These are phyloP conservation scores for Helicostylum pulchrum DNA, from an alignment of 192 early-diverging fungal genomes.

Conservation along the genomic window DNA sequence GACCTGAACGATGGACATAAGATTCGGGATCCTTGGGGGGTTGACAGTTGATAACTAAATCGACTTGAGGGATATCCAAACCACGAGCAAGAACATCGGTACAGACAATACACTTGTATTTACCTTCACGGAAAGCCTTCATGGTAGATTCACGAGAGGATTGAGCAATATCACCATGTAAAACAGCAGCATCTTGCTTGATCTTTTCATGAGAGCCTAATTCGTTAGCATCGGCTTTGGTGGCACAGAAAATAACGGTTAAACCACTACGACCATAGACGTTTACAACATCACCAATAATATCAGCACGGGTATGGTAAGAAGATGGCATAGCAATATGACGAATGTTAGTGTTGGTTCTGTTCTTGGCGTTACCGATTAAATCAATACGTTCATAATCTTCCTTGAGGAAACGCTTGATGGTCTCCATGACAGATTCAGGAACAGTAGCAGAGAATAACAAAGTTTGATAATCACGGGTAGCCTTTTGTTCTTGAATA, in stretches of 20 bases:
- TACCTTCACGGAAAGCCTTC: constrained; percentile 83
- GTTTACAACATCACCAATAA: constrained; percentile 91
- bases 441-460: constrained; percentile 86
- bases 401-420: constrained; percentile 53
- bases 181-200: constrained; percentile 69
- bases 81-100: constrained; percentile 96
- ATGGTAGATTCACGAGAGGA: constrained; percentile 75
- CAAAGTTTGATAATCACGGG: constrained; percentile 63
- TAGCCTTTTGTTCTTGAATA: constrained; percentile 74
- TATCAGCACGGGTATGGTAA: constrained; percentile 86
- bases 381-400: constrained; percentile 75
- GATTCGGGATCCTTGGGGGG: constrained; percentile 91
- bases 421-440: constrained; percentile 71
- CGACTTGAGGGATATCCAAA: constrained; percentile 94
- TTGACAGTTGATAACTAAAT: constrained; percentile 95
- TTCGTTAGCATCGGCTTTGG: constrained; percentile 87
- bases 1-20: constrained; percentile 93
- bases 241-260: constrained; percentile 94
- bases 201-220: constrained; percentile 76
- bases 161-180: constrained; percentile 86
- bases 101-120: constrained; percentile 73
- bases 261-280: constrained; percentile 82
- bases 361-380: constrained; percentile 81
- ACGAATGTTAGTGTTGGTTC: constrained; percentile 83
- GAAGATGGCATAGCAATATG: constrained; percentile 85